Conservation (phyloP, 176 grass and related monocot genomes). For the Themeda triandra region DNA sequence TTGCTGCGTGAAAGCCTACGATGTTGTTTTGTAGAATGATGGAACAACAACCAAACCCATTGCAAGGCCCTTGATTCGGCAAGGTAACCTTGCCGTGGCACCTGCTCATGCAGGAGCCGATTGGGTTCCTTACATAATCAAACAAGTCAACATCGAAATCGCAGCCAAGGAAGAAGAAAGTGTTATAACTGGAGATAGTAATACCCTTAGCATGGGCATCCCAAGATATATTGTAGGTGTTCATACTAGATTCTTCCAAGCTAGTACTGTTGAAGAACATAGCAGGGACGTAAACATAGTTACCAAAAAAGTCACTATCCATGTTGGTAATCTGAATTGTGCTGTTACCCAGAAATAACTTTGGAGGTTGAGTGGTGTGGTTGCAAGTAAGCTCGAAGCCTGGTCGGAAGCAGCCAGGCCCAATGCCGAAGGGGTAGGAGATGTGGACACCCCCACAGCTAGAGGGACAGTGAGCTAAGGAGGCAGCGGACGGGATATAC, state of each 20-base stretch:
- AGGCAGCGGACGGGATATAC: not conserved
- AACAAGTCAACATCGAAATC: not conserved
- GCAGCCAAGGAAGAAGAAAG: not conserved
- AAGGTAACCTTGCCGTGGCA: too few relatives aligned
- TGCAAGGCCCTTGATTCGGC: too few relatives aligned
- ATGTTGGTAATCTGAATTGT: not conserved
- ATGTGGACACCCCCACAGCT: not conserved
- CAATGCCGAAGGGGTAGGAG: not conserved
- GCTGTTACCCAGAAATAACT: not conserved
- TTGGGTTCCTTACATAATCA: accelerated
- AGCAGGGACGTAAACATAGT: accelerated
- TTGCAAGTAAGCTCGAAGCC: not conserved
- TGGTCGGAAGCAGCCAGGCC: not conserved
- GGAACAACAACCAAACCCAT: too few relatives aligned
- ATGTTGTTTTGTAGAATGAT: too few relatives aligned
- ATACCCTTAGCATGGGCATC: not conserved
- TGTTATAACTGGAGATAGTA: accelerated
- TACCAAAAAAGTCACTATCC: too few relatives aligned
- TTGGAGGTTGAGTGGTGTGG: not conserved
- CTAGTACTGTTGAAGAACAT: not conserved
- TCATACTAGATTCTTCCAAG: not conserved
- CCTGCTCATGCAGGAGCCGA: not conserved
- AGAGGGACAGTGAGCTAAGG: not conserved
- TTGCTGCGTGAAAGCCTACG: too few relatives aligned
- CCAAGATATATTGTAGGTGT: not conserved